These are phyloP conservation scores for Heliocybe sulcata DNA, from an alignment of 1,284 basidiomycete genomes.

Conservation along the genomic window DNA sequence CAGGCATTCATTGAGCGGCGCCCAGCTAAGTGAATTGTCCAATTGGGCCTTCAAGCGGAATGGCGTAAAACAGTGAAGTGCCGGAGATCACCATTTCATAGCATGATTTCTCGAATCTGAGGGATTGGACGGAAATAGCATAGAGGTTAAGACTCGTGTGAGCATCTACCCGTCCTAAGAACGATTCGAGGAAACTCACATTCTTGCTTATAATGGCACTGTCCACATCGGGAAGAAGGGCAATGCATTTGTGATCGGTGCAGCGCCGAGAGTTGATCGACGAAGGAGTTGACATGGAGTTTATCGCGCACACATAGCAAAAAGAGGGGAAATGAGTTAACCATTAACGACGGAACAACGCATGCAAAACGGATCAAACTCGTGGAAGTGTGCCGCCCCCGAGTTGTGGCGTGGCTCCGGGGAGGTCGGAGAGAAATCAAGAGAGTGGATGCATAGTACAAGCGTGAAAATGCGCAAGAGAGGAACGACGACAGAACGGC, in stretches of 20 bases:
- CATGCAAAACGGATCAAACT: conserved; percentile 3
- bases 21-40: too few relatives aligned
- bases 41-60: too few relatives aligned
- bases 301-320: background rate
- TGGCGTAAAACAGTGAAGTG: too few relatives aligned
- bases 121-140: conserved; percentile 6
- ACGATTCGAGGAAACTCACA: conserved; percentile 35
- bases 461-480: conserved; percentile 10
- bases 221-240: conserved; percentile 10
- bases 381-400: background rate
- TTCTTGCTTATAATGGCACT: conserved; percentile 65
- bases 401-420: background rate
- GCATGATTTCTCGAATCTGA: conserved; percentile 48
- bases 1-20: too few relatives aligned
- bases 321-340: background rate
- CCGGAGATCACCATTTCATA: conserved; percentile 22
- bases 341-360: background rate
- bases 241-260: conserved; percentile 9
- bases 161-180: conserved; percentile 1
- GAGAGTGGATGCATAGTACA: background rate
- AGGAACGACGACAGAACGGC: conserved; percentile 7
- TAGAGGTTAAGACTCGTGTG: conserved; percentile 7
- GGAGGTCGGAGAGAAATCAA: conserved; percentile 4
- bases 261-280: conserved; percentile 13
- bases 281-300: conserved; percentile 15